Evolutionary conservation across 345 rosid genomes (phyloP).

Genomic region (thale cress (Arabidopsis thaliana)): DNA sequence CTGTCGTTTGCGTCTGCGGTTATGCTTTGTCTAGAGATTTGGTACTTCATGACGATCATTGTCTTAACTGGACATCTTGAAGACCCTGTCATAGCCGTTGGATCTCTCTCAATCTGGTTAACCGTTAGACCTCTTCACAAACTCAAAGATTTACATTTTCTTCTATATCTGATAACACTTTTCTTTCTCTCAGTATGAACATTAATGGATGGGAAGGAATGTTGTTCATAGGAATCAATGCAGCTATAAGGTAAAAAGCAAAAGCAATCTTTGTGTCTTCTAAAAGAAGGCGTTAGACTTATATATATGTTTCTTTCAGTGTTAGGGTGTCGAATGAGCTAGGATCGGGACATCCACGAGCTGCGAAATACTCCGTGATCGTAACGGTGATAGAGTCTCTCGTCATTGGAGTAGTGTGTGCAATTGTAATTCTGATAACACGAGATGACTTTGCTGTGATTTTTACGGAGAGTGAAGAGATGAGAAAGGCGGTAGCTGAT

Average conservation of each 20-base stretch:
- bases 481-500: slow-evolving; percentile 65
- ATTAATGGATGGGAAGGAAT: slow-evolving; percentile 98
- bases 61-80: slow-evolving; percentile 95
- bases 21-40: slow-evolving; percentile 96
- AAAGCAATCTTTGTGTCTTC: not conserved
- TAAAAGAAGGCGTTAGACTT: not conserved
- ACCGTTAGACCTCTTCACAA: not conserved
- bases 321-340: slow-evolving; percentile 91
- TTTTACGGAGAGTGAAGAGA: slow-evolving; percentile 64
- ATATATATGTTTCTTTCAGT: slow-evolving; percentile 38
- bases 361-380: slow-evolving; percentile 76
- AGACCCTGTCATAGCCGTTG: slow-evolving; percentile 83
- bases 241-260: slow-evolving; percentile 73
- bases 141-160: not conserved
- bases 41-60: slow-evolving; percentile 95
- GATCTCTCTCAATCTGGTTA: slow-evolving; percentile 93
- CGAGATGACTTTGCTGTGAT: slow-evolving; percentile 65
- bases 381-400: slow-evolving; percentile 65
- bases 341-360: slow-evolving; percentile 88
- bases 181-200: slow-evolving; percentile 74
- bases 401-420: slow-evolving; percentile 65
- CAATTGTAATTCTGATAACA: slow-evolving; percentile 55
- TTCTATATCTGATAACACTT: not conserved
- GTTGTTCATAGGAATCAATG: slow-evolving; percentile 90
- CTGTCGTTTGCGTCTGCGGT: slow-evolving; percentile 95